Percentiles rank a stretch among this genome's conserved stretches.
phyloP scores from a whole-genome alignment of 139 green algal species.

The Zygnema cylindricum region DNA sequence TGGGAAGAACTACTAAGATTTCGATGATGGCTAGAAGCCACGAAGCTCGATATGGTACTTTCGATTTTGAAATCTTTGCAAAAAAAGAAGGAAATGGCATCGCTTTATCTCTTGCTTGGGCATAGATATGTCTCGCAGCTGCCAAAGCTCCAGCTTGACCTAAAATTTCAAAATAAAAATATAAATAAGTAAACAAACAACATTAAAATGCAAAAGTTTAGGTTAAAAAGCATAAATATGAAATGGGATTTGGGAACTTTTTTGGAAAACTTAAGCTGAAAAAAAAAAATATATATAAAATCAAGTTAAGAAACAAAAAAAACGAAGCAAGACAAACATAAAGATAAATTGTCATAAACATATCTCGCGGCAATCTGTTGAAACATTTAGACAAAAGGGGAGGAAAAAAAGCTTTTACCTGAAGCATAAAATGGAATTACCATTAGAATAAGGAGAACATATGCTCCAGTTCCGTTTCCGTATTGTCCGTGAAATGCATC shows the following conservation, averaged over 20 bases:
- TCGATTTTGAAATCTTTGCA: neutral
- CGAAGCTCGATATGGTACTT: slow-evolving; percentile 14
- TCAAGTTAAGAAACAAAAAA: no score
- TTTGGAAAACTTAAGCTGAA: no score
- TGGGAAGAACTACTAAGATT: neutral
- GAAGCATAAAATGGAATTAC: slow-evolving; percentile 39
- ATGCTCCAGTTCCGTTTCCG: slow-evolving; percentile 8
- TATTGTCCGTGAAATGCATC: slow-evolving; percentile 11
- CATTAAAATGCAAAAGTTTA: no score
- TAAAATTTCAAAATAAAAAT: neutral
- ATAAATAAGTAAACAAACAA: no score
- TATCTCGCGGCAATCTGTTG: no score
- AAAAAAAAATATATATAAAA: no score
- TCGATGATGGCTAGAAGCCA: slow-evolving; percentile 36
- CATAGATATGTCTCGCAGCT: slow-evolving; percentile 14
- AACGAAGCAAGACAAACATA: no score
- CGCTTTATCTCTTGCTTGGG: neutral
- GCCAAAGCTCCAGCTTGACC: slow-evolving; percentile 13
- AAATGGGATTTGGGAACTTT: no score
- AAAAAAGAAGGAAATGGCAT: slow-evolving; percentile 24
- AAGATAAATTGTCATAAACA: no score
- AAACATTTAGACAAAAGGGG: neutral
- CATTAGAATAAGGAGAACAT: slow-evolving; percentile 45
- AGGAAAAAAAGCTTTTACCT: neutral
- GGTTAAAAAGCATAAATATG: no score